These are phyloP conservation scores for Pseudofabraea citricarpa DNA, from an alignment of 2,329 filamentous ascomycete species.

Conservation along the genomic window DNA sequence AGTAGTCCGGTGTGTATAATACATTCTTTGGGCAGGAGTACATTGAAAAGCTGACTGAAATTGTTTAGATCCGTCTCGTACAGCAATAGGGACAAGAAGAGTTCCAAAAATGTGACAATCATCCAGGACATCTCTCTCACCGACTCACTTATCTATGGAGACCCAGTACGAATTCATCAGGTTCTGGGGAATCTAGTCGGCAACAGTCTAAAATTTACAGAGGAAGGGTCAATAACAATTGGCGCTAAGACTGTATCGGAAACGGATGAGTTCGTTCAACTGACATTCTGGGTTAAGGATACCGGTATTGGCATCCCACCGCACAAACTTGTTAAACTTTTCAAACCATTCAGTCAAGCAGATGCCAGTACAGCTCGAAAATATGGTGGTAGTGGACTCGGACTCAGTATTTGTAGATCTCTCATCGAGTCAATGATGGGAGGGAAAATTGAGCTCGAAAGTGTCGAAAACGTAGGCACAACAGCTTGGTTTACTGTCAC, in stretches of 20 bases:
- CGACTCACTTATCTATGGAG: conserved; percentile 61
- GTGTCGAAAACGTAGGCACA: conserved; percentile 65
- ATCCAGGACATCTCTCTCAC: conserved; percentile 68
- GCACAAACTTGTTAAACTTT: conserved; percentile 78
- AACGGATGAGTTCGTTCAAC: conserved; percentile 61
- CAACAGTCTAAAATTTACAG: conserved; percentile 93
- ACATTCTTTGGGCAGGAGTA: too few relatives aligned
- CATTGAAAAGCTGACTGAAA: too few relatives aligned
- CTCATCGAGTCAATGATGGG: conserved; percentile 91
- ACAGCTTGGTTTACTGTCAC: conserved; percentile 75
- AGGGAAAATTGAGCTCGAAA: conserved; percentile 78
- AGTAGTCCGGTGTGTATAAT: too few relatives aligned
- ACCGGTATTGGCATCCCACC: conserved; percentile 88
- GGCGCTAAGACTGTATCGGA: conserved; percentile 70
- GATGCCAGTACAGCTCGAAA: conserved; percentile 86
- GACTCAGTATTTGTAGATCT: conserved; percentile 90
- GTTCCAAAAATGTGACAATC: conserved; percentile 58
- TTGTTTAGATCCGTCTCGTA: conserved; percentile 62
- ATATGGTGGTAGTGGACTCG: conserved; percentile 87
- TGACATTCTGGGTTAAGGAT: conserved; percentile 83
- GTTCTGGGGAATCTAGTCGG: conserved; percentile 79
- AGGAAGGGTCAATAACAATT: conserved; percentile 80
- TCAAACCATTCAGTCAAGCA: conserved; percentile 89
- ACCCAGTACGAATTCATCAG: conserved; percentile 63
- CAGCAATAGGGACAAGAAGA: conserved; percentile 59